phyloP scores from a whole-genome alignment of 768 basidiomycete species.

The Paxillus ammoniavirescens region DNA sequence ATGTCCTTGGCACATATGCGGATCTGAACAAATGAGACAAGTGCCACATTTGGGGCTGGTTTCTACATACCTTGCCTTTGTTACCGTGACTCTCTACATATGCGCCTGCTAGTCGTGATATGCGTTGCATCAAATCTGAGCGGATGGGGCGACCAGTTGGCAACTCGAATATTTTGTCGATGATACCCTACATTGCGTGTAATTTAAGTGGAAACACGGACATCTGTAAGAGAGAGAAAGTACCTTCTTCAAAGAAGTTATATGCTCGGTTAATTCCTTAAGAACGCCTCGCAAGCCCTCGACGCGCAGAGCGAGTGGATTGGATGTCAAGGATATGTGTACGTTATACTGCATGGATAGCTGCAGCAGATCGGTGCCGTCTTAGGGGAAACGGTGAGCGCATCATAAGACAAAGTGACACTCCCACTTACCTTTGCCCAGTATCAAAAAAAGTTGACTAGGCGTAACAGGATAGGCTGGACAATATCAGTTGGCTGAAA shows the following conservation, averaged over 20 bases:
- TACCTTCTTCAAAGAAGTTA: conserved; percentile 52
- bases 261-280: conserved; percentile 44
- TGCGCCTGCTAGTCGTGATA: conserved; percentile 69
- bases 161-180: conserved; percentile 38
- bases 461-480: conserved; percentile 57
- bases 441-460: conserved; percentile 63
- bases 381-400: conserved; percentile 34
- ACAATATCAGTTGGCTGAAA: not conserved
- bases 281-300: conserved; percentile 57
- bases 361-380: conserved; percentile 60
- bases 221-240: not conserved
- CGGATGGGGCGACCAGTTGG: conserved; percentile 45
- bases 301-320: conserved; percentile 57
- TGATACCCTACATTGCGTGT: conserved; percentile 17
- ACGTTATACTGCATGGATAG: conserved; percentile 61
- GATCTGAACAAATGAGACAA: conserved; percentile 38
- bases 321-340: conserved; percentile 54
- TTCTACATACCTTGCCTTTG: conserved; percentile 42
- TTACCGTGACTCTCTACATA: conserved; percentile 53
- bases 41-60: not conserved
- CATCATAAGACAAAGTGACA: not conserved
- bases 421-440: conserved; percentile 58
- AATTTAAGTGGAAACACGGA: not conserved
- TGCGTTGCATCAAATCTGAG: conserved; percentile 50
- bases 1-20: conserved; percentile 51